Conservation (phyloP, 2,329 filamentous ascomycete genomes). For the Zelopaecilomyces penicillatus region DNA sequence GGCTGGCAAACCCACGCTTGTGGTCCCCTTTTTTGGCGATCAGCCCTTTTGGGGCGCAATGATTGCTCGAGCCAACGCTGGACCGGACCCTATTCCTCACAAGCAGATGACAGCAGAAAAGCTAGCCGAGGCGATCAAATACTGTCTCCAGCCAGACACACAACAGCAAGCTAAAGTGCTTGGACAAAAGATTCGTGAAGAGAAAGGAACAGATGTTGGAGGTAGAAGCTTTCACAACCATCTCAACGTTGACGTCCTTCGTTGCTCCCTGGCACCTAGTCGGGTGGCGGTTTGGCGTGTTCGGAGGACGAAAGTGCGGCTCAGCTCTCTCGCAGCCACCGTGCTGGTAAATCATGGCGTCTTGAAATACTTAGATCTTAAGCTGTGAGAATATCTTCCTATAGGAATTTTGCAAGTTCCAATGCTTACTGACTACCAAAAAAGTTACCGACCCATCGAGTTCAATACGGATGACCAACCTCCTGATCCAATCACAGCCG, state of each 20-base stretch:
- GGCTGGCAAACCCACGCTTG: slow-evolving; percentile 68
- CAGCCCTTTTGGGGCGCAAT: slow-evolving; percentile 79
- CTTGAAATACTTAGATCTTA: slow-evolving; percentile 61
- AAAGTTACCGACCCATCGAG: slow-evolving; percentile 47
- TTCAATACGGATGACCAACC: slow-evolving; percentile 74
- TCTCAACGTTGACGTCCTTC: slow-evolving; percentile 55
- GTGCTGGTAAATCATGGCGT: slow-evolving; percentile 56
- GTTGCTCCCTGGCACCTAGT: slow-evolving; percentile 61
- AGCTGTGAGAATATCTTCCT: slow-evolving; percentile 46
- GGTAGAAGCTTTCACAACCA: slow-evolving; percentile 64
- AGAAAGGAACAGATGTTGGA: slow-evolving; percentile 55
- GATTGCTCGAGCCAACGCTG: slow-evolving; percentile 63
- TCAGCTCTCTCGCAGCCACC: slow-evolving; percentile 67
- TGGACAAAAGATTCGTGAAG: slow-evolving; percentile 56
- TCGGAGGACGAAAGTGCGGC: slow-evolving; percentile 53
- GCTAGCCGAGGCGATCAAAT: slow-evolving; percentile 54
- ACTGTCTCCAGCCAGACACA: slow-evolving; percentile 52
- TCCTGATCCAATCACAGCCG: slow-evolving; percentile 70
- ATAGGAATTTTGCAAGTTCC: too few relatives aligned
- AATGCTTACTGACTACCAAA: slow-evolving; percentile 6
- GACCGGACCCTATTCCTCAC: slow-evolving; percentile 61
- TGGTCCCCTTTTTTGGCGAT: slow-evolving; percentile 82
- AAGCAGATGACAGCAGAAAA: slow-evolving; percentile 58
- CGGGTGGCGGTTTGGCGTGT: slow-evolving; percentile 69
- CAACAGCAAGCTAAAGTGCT: slow-evolving; percentile 47